Evolutionary conservation across 345 rosid species (phyloP).

Genomic region (Rhodamnia rubescens): DNA sequence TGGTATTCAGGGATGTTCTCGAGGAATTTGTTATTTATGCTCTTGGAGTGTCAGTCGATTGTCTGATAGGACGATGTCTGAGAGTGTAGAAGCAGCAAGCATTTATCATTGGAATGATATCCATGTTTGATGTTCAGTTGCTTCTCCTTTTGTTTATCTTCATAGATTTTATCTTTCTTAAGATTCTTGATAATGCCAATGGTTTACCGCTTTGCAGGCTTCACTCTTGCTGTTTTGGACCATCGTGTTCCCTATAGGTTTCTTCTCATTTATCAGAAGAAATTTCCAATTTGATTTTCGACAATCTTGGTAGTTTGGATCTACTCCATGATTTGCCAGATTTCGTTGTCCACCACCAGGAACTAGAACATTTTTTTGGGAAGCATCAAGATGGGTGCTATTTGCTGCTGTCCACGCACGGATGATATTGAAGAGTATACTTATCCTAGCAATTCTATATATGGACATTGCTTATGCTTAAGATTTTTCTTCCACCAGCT

Average conservation of each 20-base stretch:
- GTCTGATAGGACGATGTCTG: background rate
- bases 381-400: constrained; percentile 27
- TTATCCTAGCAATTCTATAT: constrained; percentile 31
- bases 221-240: background rate
- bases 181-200: background rate
- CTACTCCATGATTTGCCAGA: background rate
- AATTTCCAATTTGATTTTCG: background rate
- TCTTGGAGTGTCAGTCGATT: background rate
- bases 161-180: background rate
- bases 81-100: background rate
- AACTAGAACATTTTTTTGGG: background rate
- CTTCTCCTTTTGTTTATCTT: background rate
- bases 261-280: background rate
- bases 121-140: background rate
- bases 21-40: background rate
- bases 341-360: background rate
- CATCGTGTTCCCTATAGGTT: background rate
- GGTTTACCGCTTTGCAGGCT: background rate
- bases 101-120: background rate
- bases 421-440: constrained; percentile 46
- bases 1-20: background rate
- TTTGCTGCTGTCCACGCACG: constrained; percentile 48
- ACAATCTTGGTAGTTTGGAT: background rate
- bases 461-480: constrained; percentile 39
- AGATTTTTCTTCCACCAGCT: constrained; percentile 42